These are phyloP conservation scores for Candida nemodendra DNA, from an alignment of 805 yeast species.

Conservation along the genomic window DNA sequence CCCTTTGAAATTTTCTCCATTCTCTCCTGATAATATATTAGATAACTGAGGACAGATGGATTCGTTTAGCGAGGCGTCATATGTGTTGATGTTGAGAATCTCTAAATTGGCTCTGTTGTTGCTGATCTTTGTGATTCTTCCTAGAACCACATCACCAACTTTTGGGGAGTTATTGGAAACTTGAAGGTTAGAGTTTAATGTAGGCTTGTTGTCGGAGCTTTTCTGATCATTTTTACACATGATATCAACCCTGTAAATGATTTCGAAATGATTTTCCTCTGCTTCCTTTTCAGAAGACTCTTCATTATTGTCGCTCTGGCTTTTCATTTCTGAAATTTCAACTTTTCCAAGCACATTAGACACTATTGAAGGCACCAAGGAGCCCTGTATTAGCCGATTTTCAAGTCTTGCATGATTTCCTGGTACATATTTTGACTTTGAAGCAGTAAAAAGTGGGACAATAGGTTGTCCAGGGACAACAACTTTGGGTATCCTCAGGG, in stretches of 20 bases:
- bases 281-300: slow-evolving; percentile 9
- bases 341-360: slow-evolving; percentile 68
- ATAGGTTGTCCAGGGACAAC: slow-evolving; percentile 84
- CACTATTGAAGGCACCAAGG: slow-evolving; percentile 40
- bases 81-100: slow-evolving; percentile 44
- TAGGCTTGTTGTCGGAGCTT: background rate
- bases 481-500: slow-evolving; percentile 37
- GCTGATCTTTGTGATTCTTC: slow-evolving; percentile 66
- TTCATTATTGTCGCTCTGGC: slow-evolving; percentile 17
- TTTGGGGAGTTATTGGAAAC: slow-evolving; percentile 58
- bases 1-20: slow-evolving; percentile 89
- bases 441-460: slow-evolving; percentile 47
- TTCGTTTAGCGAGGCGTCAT: slow-evolving; percentile 42
- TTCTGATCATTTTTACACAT: slow-evolving; percentile 25
- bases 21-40: slow-evolving; percentile 52
- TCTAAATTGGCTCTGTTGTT: slow-evolving; percentile 75
- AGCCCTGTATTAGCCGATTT: slow-evolving; percentile 40
- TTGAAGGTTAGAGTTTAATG: slow-evolving; percentile 9
- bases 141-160: slow-evolving; percentile 81
- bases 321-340: slow-evolving; percentile 26
- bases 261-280: slow-evolving; percentile 12
- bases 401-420: slow-evolving; percentile 66
- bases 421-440: slow-evolving; percentile 45
- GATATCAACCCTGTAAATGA: slow-evolving; percentile 19
- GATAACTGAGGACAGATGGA: slow-evolving; percentile 19